Evolutionary conservation across 2,329 filamentous ascomycete genomes (phyloP), one percentile per base, ranked within the genome.

Genomic region (Acrodontium crateriforme): DNA sequence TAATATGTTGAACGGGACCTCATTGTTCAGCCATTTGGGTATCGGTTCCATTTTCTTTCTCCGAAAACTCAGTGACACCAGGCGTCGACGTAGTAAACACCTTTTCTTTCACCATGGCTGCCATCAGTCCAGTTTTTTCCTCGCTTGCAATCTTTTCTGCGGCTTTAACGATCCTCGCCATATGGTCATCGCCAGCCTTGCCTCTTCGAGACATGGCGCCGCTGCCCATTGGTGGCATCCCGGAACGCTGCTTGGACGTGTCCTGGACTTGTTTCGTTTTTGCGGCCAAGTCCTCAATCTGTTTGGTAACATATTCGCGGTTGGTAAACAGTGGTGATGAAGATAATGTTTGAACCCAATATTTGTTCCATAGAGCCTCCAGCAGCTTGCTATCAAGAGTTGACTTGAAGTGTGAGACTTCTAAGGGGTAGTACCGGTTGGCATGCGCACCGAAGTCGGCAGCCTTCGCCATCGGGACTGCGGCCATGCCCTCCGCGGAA

Each of bases 291-390:
- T 98, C 89, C 26, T 76, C 63, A 58, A 98, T 89, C 56, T 94
- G 85, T 55, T 85, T 89, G 46, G 78, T 92, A 28, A 77, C 78
- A 50, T 85, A 98, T 44, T 94, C 87, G 38, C 85, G 79, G 49
- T 93, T 95, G 31, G 82, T 84, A 45, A 92, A 76, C 4, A 94
- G 68, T 13, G 87, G 85, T 43, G 75, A 89, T 45, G 92, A 82
- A 17, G 83, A 91, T 12, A 98, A 69, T 5, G 89, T 98, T 49
- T 91, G 81, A 18, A 94, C 85, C 89, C 84, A 93, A 64, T 98
- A 98, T 57, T 95, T 95, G 63, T 94, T 93, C 89, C 89, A 95
- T 16, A 98, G 65, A 28, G 83, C 69, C 47, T 91, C 82, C 4
- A 98, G 65, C 14, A 98, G 67, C 44, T 84, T 78, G 2, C 75